phyloP scores from a whole-genome alignment of 805 yeast species.

The Suhomyces faveliae region DNA sequence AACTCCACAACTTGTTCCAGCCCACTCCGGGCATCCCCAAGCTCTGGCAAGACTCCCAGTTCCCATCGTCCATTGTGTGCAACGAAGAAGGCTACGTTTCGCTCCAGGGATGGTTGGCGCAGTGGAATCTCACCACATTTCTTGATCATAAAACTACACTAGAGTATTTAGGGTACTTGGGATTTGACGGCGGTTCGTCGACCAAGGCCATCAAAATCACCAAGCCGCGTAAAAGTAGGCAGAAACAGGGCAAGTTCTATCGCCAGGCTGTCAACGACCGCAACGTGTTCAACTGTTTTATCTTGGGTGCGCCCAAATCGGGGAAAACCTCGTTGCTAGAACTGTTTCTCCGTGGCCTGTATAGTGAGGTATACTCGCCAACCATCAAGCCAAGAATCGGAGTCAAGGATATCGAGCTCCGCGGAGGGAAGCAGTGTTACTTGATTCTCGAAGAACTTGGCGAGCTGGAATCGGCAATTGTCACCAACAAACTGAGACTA shows the following conservation, averaged over 20 bases:
- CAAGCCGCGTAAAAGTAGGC: slow-evolving; percentile 70
- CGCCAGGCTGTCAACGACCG: slow-evolving; percentile 74
- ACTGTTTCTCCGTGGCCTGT: slow-evolving; percentile 73
- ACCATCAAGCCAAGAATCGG: slow-evolving; percentile 78
- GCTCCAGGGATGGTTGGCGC: slow-evolving; percentile 97
- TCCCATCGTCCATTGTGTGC: slow-evolving; percentile 85
- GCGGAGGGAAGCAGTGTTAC: slow-evolving; percentile 95
- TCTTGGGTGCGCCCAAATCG: slow-evolving; percentile 79
- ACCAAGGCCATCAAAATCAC: slow-evolving; percentile 67
- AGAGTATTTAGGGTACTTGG: slow-evolving; percentile 86
- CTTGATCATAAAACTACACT: slow-evolving; percentile 80
- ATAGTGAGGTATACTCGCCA: slow-evolving; percentile 71
- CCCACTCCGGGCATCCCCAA: slow-evolving; percentile 94
- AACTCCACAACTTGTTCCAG: slow-evolving; percentile 64
- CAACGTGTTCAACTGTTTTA: slow-evolving; percentile 87
- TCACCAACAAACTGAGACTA: slow-evolving; percentile 65
- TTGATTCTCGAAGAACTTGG: slow-evolving; percentile 88
- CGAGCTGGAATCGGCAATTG: slow-evolving; percentile 76
- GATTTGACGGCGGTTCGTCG: slow-evolving; percentile 60
- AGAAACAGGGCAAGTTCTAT: slow-evolving; percentile 60
- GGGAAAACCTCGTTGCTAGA: slow-evolving; percentile 87
- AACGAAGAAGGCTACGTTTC: slow-evolving; percentile 89
- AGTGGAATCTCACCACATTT: slow-evolving; percentile 96
- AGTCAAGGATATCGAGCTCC: slow-evolving; percentile 88
- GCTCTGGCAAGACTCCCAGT: slow-evolving; percentile 80